Base-by-base conservation (phyloP, 176 grass and related monocot species). In the Coix lacrymajobi region DNA sequence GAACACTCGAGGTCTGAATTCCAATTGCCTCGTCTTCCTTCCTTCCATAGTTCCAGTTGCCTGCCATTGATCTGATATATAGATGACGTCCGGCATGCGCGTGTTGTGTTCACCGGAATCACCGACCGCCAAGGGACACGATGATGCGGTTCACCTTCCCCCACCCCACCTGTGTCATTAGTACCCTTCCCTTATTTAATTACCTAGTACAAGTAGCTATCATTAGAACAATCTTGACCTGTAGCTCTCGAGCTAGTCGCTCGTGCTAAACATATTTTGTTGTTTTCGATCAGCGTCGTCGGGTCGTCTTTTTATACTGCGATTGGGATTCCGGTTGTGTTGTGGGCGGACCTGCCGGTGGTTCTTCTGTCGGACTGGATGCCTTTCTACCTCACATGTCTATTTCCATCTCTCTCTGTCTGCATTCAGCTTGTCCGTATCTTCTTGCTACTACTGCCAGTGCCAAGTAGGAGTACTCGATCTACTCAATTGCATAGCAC, bases 1-100 rank as follows among this genome's bases (percentile, higher is more conserved):
- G 86, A 40, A 62, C 75, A 30, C 88, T 97, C 31, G 40, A 94
- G 92, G 94, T 57, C 54, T 24, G 22, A 56, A 56, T 56, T 24
- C 51, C 19, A n/a, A n/a, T 22, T 17, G 10, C 4, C 93, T 43
- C 1, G 6, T 64, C 34, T 34, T 79, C 36, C 20, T 79, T 32
- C 33, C 8, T 13, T 28, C 34, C 34, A 36, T n/a, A 1, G 5
- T 37, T 11, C 39, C 17, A 20, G 7, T 51, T 57, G 22, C 9
- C 56, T 57, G 22, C 9, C 56, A 54, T 54, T n/a, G 51, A n/a
- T n/a, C n/a, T n/a, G n/a, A n/a, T n/a, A n/a, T n/a, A n/a, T n/a
- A n/a, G n/a, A n/a, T n/a, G n/a, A n/a, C n/a, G n/a, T n/a, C n/a
- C n/a, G n/a, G n/a, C n/a, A n/a, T n/a, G 58, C 8, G 19, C n/a